These are phyloP conservation scores for Plasmopara viticola DNA, from an alignment of 352 stramenopile species.

Conservation along the genomic window DNA sequence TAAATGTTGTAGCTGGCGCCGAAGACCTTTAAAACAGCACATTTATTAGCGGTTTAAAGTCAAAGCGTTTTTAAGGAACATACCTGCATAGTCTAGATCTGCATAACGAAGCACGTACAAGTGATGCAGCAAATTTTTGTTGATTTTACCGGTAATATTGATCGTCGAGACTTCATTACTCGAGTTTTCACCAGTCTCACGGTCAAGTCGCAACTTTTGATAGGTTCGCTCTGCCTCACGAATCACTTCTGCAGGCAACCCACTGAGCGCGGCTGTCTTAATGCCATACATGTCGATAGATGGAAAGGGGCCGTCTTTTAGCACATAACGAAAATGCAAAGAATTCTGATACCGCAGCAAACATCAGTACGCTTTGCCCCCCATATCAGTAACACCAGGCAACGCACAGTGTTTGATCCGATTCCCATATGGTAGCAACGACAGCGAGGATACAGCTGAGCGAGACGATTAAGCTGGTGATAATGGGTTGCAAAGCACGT, in stretches of 20 bases:
- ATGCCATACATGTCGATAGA: conserved; percentile 74
- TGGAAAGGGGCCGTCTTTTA: conserved; percentile 62
- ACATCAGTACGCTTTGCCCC: conserved; percentile 1
- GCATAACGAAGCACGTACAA: conserved; percentile 63
- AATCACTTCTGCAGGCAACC: conserved; percentile 58
- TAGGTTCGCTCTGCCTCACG: conserved; percentile 49
- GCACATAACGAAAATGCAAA: conserved; percentile 50
- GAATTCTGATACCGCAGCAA: conserved; percentile 31
- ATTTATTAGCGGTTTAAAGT: neutral
- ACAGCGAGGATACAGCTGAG: conserved; percentile 54
- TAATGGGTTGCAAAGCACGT: conserved; percentile 91
- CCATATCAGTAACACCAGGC: neutral
- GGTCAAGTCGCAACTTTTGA: conserved; percentile 18
- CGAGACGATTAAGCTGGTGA: conserved; percentile 61
- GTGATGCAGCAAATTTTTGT: conserved; percentile 63
- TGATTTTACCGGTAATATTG: conserved; percentile 16
- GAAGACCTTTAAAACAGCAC: conserved; percentile 30
- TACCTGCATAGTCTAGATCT: conserved; percentile 52
- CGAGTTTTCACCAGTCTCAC: conserved; percentile 16
- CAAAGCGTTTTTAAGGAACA: neutral
- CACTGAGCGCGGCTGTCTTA: conserved; percentile 66
- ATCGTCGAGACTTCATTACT: conserved; percentile 4
- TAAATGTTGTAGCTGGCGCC: conserved; percentile 64
- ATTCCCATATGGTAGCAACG: conserved; percentile 67
- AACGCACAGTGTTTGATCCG: conserved; percentile 35